A percentile compares a stretch with the other conserved stretches of the same genome.
Evolutionary conservation across 176 grass and related monocot species (phyloP).

Genomic region (Melocanna baccifera): DNA sequence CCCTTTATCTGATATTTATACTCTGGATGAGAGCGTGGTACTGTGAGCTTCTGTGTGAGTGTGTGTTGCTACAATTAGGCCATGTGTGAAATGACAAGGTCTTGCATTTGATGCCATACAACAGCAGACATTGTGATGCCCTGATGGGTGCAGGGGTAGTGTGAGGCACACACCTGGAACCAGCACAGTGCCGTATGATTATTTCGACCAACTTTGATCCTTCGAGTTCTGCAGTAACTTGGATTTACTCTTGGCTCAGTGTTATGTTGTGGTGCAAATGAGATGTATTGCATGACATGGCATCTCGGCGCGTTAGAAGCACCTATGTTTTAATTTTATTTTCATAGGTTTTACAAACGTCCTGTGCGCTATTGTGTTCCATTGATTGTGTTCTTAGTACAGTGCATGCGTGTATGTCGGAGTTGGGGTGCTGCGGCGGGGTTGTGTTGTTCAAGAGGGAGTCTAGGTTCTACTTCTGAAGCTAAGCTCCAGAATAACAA

Average conservation of each 20-base stretch:
- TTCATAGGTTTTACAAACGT: neutral
- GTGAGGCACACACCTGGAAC: constrained; percentile 1
- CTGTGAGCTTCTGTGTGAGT: neutral
- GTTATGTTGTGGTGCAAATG: neutral
- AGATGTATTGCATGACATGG: neutral
- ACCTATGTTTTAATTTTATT: neutral
- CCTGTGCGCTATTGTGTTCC: neutral
- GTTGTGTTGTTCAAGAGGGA: neutral
- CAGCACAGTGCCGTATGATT: neutral
- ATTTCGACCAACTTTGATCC: neutral
- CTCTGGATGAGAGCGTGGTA: neutral
- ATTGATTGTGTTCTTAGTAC: neutral
- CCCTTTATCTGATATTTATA: neutral
- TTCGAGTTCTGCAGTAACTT: neutral
- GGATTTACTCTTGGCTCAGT: neutral
- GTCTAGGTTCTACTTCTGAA: neutral
- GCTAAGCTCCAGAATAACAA: neutral
- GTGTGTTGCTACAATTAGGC: neutral
- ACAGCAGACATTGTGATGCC: neutral
- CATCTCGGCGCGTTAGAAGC: neutral
- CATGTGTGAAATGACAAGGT: neutral
- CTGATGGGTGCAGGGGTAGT: neutral
- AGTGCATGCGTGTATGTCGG: neutral
- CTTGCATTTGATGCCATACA: neutral
- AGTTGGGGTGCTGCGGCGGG: neutral